Evolutionary conservation across 495 filamentous ascomycete species (phyloP).

Genomic region (Lasiosphaeria miniovina): DNA sequence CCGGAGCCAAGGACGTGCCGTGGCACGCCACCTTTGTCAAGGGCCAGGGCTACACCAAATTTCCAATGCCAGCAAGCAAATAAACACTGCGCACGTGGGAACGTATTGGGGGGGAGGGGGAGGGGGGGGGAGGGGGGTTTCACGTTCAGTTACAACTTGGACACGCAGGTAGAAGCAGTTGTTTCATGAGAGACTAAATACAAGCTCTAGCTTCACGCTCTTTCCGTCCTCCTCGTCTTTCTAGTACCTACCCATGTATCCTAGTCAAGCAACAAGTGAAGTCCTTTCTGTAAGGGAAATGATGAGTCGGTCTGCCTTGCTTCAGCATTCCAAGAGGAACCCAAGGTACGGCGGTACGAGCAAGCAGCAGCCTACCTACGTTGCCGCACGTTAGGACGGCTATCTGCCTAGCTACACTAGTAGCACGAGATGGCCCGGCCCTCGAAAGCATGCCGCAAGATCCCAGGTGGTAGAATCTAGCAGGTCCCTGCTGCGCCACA

Average conservation of each 20-base stretch:
- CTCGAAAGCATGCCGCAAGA: slow-evolving; percentile 38
- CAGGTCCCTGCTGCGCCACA: slow-evolving; percentile 40
- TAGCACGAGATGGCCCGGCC: slow-evolving; percentile 35
- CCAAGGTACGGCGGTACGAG: too few relatives aligned
- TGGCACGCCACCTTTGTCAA: background rate
- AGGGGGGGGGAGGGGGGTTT: background rate
- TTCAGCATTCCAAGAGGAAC: background rate
- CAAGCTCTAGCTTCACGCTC: background rate
- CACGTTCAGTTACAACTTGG: background rate
- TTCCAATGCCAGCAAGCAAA: background rate
- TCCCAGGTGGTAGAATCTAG: slow-evolving; percentile 34
- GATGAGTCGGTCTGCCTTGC: background rate
- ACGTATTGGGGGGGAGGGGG: background rate
- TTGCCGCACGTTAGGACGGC: background rate
- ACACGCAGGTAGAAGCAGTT: background rate
- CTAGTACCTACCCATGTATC: background rate
- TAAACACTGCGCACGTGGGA: background rate
- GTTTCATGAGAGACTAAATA: background rate
- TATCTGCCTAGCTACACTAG: slow-evolving; percentile 27
- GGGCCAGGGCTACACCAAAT: background rate
- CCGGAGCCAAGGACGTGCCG: background rate
- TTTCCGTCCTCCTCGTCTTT: background rate
- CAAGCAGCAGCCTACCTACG: too few relatives aligned
- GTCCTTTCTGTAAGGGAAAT: background rate
- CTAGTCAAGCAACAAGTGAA: background rate